Evolutionary conservation across 1,284 basidiomycete genomes (phyloP), one percentile per base, ranked within the genome.

Genomic region (Schizopora paradoxa): DNA sequence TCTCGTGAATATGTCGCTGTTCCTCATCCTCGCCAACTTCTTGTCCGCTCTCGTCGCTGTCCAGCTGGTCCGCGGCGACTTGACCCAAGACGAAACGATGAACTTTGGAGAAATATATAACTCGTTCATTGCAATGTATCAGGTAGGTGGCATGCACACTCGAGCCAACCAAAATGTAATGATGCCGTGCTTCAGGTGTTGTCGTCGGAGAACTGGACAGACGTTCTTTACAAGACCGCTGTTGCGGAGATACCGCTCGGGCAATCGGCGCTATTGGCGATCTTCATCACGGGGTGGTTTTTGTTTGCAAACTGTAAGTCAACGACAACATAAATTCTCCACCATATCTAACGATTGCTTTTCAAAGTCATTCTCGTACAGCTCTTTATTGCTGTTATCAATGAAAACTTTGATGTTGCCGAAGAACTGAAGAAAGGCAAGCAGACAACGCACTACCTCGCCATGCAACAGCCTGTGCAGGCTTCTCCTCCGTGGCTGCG

Each of bases 341-440:
- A 13, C n/a, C 18, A 29, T 23, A 41, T 55, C 18, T 42, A 44
- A 43, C 54, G 49, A 54, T 43, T 27, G n/a, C 27, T 2, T 3
- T 39, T 18, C 31, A 1, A 51, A 92, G 91, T 94, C 69, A 92
- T 97, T 58, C 74, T 98, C n/a, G 64, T 96, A 47, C 93, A 97
- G 59, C 91, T 98, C 85, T 97, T 98, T 70, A 93, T 99, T 59
- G 95, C 94, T 27, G 94, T 98, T 43, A 94, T 99, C 73, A 93
- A 96, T 63, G 94, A 97, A 70, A 97, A 96, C 65, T 98, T 98
- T 57, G 77, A 86, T 34, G 80, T 97, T 3, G 91, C 92, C 0
- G 95, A 98, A 59, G 91, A 95, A 61, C 77, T 84, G 37, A 97
- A 96, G 67, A 81, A 85, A 47, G 77, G 79, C 37, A 78, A 86